Evolutionary conservation across 1,284 basidiomycete genomes (phyloP), one percentile per base, ranked within the genome.

Genomic region (Fomitopsis betulina): DNA sequence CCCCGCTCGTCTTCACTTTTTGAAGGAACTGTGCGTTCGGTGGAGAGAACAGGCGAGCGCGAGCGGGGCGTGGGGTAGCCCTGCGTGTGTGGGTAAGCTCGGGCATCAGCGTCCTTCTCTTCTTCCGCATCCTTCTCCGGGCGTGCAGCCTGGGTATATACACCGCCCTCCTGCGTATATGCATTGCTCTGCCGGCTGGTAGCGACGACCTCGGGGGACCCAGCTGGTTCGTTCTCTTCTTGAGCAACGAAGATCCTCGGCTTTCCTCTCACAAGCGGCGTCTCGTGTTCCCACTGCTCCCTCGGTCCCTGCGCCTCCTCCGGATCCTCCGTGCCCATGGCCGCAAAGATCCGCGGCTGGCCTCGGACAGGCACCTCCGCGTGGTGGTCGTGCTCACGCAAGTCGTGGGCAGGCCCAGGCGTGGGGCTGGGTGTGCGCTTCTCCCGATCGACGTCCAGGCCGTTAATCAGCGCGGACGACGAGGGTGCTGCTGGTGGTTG

Each of bases 1-100:
- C 51, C 56, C 10, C 56, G 56, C 50, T 25, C 39, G n/a, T 42
- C 40, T 17, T 58, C 57, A 23, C 27, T 23, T 12, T 47, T 25
- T 21, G 25, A 39, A 21, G 25, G 9, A 32, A 6, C 35, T 10
- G 27, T 23, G 21, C 12, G 19, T 42, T 27, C 39, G 54, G 19
- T 30, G 50, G 30, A 54, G 13, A 54, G 42, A 13, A 52, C 54
- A 9, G 58, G 58, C 39, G 58, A 60, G 19, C 52, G 56, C 17
- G 60, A 58, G 37, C 50, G 52, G 13, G 56, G 60, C n/a, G 60
- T 56, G 25, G 60, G 57, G 52, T 61, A 61, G 17, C 60, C 60
- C 35, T 58, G 42, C 52, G 59, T 54, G 50, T 56, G 33, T 30
- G 30, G 52, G 43, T 54, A 58, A 21, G n/a, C 57, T 42, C 53